Base-by-base conservation (phyloP, 2,329 filamentous ascomycete genomes). In the Penicillium sp. region DNA sequence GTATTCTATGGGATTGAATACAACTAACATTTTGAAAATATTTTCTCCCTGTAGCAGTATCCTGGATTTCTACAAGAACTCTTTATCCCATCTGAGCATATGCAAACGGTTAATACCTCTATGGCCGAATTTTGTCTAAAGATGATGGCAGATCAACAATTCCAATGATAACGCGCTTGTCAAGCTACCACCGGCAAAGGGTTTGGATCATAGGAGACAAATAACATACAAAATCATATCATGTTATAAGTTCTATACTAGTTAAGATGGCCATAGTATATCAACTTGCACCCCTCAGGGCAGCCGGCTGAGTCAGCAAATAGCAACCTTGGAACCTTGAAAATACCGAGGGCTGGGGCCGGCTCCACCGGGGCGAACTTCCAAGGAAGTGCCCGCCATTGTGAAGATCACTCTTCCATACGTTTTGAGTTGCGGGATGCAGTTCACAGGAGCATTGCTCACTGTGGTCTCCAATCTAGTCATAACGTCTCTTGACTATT, bases 71-170 rank as follows among this genome's bases (percentile, higher is more conserved):
- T 9, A 16, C 39, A 29, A 43, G 13, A 24, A 16, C 26, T 29
- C 31, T 32, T 29, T 24, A 43, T 48, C 63, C 71, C 72, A 74
- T 74, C 64, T 66, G 65, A 71, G 71, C 72, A 74, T 74, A 62
- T 71, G 67, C 69, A 61, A 61, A 51, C 67, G 58, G 52, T 42
- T 39, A 8, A 42, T 57, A 46, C 37, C 43, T 58, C 69, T 57
- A 72, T 76, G 70, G 72, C 68, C 70, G 66, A 72, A 72, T 71
- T 52, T 52, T 68, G 74, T 75, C 78, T 80, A 79, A 78, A 79
- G 72, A 71, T 69, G 76, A 77, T 79, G 78, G 78, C 59, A 79
- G 64, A 79, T 72, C 54, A 69, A 63, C 37, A n/a, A 6, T n/a
- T 54, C 55, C 42, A 44, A 64, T 50, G 38, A 49, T 58, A 50